Evolutionary conservation across 176 grass and related monocot genomes (phyloP).

Genomic region (Musa acuminata): DNA sequence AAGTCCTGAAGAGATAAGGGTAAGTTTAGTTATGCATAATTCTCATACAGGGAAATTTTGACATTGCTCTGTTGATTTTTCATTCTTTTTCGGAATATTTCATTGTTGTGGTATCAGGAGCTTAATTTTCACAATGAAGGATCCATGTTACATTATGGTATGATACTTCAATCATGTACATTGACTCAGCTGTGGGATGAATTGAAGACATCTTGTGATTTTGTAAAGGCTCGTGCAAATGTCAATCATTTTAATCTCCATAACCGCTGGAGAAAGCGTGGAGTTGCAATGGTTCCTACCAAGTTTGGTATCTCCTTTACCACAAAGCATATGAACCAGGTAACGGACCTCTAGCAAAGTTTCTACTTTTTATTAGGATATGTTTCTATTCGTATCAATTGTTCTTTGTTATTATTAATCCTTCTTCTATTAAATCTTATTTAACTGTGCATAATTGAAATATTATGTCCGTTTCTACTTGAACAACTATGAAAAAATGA

Average conservation of each 20-base stretch:
- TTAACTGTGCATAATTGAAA: not conserved
- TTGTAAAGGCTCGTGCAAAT: slow-evolving; percentile 40
- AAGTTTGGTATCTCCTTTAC: slow-evolving; percentile 98
- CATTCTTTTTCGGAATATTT: not conserved
- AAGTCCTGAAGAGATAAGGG: slow-evolving; percentile 74
- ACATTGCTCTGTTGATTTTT: slow-evolving; percentile 7
- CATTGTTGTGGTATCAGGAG: slow-evolving; percentile 39
- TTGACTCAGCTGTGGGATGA: slow-evolving; percentile 67
- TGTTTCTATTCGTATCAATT: not conserved
- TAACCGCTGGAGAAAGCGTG: slow-evolving; percentile 84
- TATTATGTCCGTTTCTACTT: not conserved
- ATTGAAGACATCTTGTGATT: slow-evolving; percentile 79
- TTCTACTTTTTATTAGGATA: not conserved
- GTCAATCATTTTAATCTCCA: slow-evolving; percentile 45
- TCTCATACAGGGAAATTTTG: slow-evolving; percentile 1
- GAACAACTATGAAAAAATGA: not conserved
- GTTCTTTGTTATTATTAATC: not conserved
- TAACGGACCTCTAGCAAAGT: slow-evolving; percentile 15
- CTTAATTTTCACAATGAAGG: slow-evolving; percentile 87
- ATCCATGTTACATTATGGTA: slow-evolving; percentile 64
- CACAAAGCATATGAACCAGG: slow-evolving; percentile 79
- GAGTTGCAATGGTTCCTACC: slow-evolving; percentile 82
- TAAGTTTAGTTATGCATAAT: slow-evolving; percentile 31
- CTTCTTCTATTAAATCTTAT: not conserved
- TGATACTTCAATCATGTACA: slow-evolving; percentile 60